phyloP scores from a whole-genome alignment of 2,329 filamentous ascomycete genomes.

The Microcyclospora tardicrescens region DNA sequence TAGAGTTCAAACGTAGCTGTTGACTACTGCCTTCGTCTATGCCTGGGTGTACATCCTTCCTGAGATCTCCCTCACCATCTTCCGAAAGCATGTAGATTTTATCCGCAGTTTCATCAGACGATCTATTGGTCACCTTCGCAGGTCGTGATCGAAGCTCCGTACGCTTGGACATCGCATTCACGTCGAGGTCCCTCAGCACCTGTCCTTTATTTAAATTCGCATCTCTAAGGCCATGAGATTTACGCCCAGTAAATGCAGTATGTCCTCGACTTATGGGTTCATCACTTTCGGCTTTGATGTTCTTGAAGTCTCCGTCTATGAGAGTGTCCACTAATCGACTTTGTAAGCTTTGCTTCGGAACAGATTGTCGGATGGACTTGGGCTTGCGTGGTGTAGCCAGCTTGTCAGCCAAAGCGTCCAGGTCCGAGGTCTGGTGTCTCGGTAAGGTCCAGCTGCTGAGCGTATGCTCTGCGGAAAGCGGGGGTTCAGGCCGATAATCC shows the following conservation, averaged over 20 bases:
- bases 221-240: neutral
- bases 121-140: neutral
- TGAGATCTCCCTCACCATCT: conserved; percentile 15
- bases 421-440: conserved; percentile 28
- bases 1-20: neutral
- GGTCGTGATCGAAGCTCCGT: neutral
- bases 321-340: neutral
- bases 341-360: neutral
- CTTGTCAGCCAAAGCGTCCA: conserved; percentile 26
- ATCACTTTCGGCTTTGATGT: conserved; percentile 1
- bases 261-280: neutral
- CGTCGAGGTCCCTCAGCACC: neutral
- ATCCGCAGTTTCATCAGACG: conserved; percentile 3
- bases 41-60: conserved; percentile 5
- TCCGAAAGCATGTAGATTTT: conserved; percentile 17
- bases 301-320: neutral
- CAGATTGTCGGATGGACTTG: neutral
- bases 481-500: too few species aligned
- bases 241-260: too few species aligned
- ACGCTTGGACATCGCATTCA: neutral
- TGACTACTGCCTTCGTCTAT: neutral
- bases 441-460: neutral
- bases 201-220: neutral
- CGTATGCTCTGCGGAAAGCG: conserved; percentile 17
- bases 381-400: conserved; percentile 23